phyloP scores from a whole-genome alignment of 345 rosid genomes.

The Syzygium oleosum region DNA sequence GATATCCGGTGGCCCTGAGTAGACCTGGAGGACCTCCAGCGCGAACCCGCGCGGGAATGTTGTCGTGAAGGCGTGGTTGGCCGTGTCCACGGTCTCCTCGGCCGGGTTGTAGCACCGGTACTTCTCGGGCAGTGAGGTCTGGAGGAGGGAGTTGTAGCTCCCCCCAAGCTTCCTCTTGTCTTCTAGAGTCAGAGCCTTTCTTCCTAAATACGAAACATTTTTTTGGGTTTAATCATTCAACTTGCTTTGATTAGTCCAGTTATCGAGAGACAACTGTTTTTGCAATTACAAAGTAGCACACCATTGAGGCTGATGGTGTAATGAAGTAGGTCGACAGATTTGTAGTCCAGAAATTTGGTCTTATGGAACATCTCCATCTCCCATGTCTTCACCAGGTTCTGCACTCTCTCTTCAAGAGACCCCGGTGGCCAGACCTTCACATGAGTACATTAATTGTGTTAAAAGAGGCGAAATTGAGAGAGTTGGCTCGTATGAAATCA shows the following conservation, averaged over 20 bases:
- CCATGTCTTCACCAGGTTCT: conserved; percentile 65
- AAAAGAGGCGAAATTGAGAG: background rate
- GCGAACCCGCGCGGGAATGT: conserved; percentile 53
- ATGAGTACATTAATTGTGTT: background rate
- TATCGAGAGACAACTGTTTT: background rate
- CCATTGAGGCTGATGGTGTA: conserved; percentile 44
- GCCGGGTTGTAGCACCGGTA: conserved; percentile 16
- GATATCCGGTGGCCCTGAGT: conserved; percentile 45
- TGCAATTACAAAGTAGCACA: background rate
- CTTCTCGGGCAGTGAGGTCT: conserved; percentile 46
- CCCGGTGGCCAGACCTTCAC: conserved; percentile 50
- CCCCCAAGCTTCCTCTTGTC: conserved; percentile 42
- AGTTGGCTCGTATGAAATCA: background rate
- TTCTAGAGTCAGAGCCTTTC: conserved; percentile 30
- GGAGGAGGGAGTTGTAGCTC: conserved; percentile 47
- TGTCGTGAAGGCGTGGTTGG: conserved; percentile 31
- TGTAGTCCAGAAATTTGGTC: conserved; percentile 20
- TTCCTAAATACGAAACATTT: conserved; percentile 17
- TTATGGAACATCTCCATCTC: conserved; percentile 63
- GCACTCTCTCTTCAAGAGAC: conserved; percentile 57
- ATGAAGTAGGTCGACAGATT: conserved; percentile 22
- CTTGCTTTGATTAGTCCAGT: background rate
- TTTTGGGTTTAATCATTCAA: background rate
- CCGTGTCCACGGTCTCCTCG: conserved; percentile 19
- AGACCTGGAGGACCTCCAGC: conserved; percentile 46